phyloP scores from a whole-genome alignment of 495 filamentous ascomycete genomes.

The Trichoderma parareesei region DNA sequence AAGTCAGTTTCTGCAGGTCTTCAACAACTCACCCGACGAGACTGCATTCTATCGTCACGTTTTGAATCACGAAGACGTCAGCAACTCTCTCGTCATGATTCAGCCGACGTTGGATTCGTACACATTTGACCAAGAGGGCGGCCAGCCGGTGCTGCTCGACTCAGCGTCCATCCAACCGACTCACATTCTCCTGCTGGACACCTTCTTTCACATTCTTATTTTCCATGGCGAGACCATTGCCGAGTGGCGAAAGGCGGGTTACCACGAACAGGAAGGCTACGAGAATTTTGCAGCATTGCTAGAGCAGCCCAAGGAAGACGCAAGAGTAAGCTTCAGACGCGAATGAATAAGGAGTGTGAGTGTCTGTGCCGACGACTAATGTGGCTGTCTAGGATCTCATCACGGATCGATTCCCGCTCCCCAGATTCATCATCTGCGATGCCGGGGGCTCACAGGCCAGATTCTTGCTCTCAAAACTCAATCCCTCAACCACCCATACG shows the following conservation, averaged over 20 bases:
- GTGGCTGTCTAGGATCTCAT: slow-evolving; percentile 71
- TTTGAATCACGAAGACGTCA: slow-evolving; percentile 93
- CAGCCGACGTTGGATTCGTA: slow-evolving; percentile 97
- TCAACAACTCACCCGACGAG: slow-evolving; percentile 99
- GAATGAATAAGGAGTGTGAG: neutral
- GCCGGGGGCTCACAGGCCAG: slow-evolving; percentile 96
- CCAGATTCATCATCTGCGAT: slow-evolving; percentile 98
- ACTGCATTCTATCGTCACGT: slow-evolving; percentile 98
- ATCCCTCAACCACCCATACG: slow-evolving; percentile 97
- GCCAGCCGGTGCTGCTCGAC: slow-evolving; percentile 85
- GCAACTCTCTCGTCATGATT: slow-evolving; percentile 97
- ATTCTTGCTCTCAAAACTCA: slow-evolving; percentile 95
- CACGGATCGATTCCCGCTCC: slow-evolving; percentile 92
- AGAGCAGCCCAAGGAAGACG: slow-evolving; percentile 96
- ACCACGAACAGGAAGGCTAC: slow-evolving; percentile 97
- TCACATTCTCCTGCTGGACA: slow-evolving; percentile 91
- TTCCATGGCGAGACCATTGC: slow-evolving; percentile 98
- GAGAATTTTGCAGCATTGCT: slow-evolving; percentile 88
- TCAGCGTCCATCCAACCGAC: slow-evolving; percentile 92
- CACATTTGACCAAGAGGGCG: slow-evolving; percentile 87
- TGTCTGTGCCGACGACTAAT: slow-evolving; percentile 13
- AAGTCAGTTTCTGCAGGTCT: slow-evolving; percentile 97
- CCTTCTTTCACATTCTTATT: slow-evolving; percentile 99
- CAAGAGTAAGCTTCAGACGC: slow-evolving; percentile 57
- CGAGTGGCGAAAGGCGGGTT: slow-evolving; percentile 96